phyloP scores from a whole-genome alignment of 208 protist genomes.

The Leishmania guyanensis region DNA sequence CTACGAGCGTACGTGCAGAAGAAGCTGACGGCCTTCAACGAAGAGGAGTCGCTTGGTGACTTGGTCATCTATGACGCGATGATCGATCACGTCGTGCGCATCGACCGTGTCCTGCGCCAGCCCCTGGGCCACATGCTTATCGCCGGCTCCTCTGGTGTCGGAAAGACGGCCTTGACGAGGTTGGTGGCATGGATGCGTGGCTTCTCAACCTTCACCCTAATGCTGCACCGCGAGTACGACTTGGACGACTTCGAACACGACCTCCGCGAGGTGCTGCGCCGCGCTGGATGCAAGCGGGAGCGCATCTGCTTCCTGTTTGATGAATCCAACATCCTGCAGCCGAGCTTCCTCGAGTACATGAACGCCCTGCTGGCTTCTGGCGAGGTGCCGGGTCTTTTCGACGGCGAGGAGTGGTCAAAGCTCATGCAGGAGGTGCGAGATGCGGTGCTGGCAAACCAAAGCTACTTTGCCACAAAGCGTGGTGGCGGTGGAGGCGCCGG shows the following conservation, averaged over 20 bases:
- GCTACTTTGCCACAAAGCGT: slow-evolving; percentile 26
- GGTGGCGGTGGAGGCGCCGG: slow-evolving; percentile 6
- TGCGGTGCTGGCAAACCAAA: slow-evolving; percentile 38
- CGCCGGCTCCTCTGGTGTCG: slow-evolving; percentile 96
- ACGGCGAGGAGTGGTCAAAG: slow-evolving; percentile 96
- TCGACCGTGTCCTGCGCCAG: slow-evolving; percentile 98
- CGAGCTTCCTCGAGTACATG: slow-evolving; percentile 99
- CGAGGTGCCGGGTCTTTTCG: slow-evolving; percentile 98
- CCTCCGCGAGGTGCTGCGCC: slow-evolving; percentile 95
- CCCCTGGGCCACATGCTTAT: slow-evolving; percentile 97
- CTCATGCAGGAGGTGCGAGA: slow-evolving; percentile 94
- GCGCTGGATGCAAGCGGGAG: slow-evolving; percentile 96
- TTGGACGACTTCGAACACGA: slow-evolving; percentile 98
- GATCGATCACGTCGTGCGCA: slow-evolving; percentile 98
- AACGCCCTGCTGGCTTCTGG: slow-evolving; percentile 99
- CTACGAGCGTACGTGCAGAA: slow-evolving; percentile 93
- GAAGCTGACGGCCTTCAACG: slow-evolving; percentile 93
- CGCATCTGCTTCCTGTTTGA: slow-evolving; percentile 99
- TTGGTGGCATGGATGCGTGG: slow-evolving; percentile 99
- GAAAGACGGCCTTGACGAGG: slow-evolving; percentile 98
- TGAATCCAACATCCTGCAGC: slow-evolving; percentile 98
- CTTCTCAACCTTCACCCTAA: slow-evolving; percentile 96
- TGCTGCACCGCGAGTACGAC: slow-evolving; percentile 96
- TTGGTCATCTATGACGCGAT: slow-evolving; percentile 99
- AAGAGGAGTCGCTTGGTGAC: slow-evolving; percentile 95